Base-by-base conservation (phyloP, 2,329 filamentous ascomycete species). In the Scedosporium boydii region DNA sequence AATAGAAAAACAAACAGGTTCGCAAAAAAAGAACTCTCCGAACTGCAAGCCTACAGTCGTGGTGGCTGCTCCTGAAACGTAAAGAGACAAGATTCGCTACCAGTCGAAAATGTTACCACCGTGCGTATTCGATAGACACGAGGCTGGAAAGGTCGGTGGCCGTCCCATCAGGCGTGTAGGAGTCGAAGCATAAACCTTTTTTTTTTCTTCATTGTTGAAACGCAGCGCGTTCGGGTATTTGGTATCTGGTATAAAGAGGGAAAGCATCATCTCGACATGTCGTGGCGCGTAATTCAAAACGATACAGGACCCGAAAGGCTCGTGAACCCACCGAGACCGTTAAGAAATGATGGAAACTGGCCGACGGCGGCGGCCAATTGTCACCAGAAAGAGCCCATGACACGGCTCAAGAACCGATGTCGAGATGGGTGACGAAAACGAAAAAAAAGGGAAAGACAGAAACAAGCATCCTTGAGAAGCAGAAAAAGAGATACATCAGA, bases 401-500 rank as follows among this genome's bases (percentile, higher is more conserved):
- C 23, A 55, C 23, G 51, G 21, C 51, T 21, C 6, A 27, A 23
- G 12, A 55, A 16, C 51, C 23, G 51, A 55, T 18, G 23, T 55
- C 51, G 51, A 55, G 18, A 23, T 55, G 12, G 23, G 34, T 34
- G 55, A 58, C 55, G 23, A 21, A 27, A 56, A 58, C 27, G 23
- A 21, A 27, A 56, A 16, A 56, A 14, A 58, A 58, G 41, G 55
- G n/a, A 23, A 58, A 23, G 51, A 55, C 64, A 9, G 29, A 34
- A 65, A 60, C 51, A 64, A 61, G 64, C 60, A 38, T 12, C 34
- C 34, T 38, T 38, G 59, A 59, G 55, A 23, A 67, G 62, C 14
- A 21, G 18, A 58, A 58, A 65, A 67, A 62, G 67, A 56, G 61
- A 63, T 51, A 61, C 60, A 61, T 51, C 29, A 60, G 62, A 61